Base-by-base conservation (phyloP, 208 protist genomes). In the Leishmania aethiopica region DNA sequence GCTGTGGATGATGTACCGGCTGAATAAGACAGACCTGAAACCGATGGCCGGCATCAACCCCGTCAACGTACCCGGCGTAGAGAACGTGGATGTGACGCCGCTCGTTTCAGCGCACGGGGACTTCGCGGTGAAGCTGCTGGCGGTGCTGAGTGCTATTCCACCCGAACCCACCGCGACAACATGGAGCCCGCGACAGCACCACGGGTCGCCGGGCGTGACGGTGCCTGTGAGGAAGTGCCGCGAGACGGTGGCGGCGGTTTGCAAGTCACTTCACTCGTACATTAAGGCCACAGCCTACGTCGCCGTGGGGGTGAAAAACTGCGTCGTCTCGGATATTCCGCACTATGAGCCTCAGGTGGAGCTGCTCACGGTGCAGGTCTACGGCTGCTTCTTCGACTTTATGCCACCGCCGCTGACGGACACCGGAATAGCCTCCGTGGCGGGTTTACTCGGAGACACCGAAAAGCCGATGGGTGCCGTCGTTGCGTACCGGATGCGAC, bases 31-130 rank as follows among this genome's bases (percentile, higher is more conserved):
- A 22, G 83, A 92, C 71, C 60, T 96, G 77, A 90, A 88, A 60
- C 94, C 94, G 64, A 92, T 97, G 88, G 91, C 92, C 17, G 94
- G 94, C 53, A 89, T 94, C 80, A 89, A 79, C 42, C 86, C 91
- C 17, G 86, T 97, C 37, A 90, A 87, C 57, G 88, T 96, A 42
- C 88, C 92, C n/a, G 94, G 94, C 32, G 92, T 97, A 45, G 92
- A 97, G 88, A 97, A 97, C 84, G 80, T 97, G 22, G 94, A 97
- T 82, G 85, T 91, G 17, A 92, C 90, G 37, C 86, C 87, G 71
- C 78, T 96, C 19, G 85, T 95, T 42, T 71, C 84, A 49, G 83
- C 84, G 22, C 94, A 97, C 86, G 82, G 86, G 13, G 87, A 93
- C 40, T 96, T 95, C 76, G 94, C 89, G 25, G 71, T 77, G 53